Evolutionary conservation across 2,329 filamentous ascomycete genomes (phyloP), one percentile per base, ranked within the genome.

Genomic region (Ceratocystis huliohia): DNA sequence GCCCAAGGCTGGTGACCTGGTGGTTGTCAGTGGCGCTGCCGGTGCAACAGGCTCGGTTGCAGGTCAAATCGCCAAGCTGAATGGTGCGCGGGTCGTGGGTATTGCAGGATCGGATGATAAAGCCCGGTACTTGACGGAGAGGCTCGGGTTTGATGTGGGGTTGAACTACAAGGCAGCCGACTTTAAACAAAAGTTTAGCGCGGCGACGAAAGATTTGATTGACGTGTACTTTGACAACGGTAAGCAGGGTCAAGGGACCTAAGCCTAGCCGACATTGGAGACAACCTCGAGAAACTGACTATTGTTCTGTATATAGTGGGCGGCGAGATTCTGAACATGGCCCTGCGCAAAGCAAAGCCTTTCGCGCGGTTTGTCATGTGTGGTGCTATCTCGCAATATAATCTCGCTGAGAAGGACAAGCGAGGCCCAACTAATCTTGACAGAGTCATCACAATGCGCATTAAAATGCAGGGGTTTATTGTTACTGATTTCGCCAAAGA

Each of bases 1-100:
- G 66, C 83, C 87, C 50, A 84, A 86, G 74, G 74, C 81, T 1
- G 88, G 88, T 3, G 87, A 92, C 69, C 85, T 87, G 3, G 88
- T 93, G 1, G 87, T 92, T 6, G 86, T 93, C 0, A 88, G 84
- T 7, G 88, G 88, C 5, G 89, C 89, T 1, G 89, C 89, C 0
- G 89, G 89, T 1, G 89, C 88, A 0, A 92, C 89, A 0, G 89
- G 89, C 1, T 87, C 82, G 72, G 83, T 92, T 1, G 88, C 84
- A 0, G 88, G 87, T 0, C 89, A 93, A 76, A 89, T 92, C 70
- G 87, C 88, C 20, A 91, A 89, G 78, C 76, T 90, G 65, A 84
- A 85, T 74, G 88, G 87, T 13, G 76, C 76, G 61, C 70, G 79
- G 2, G 83, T 89, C 13, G 74, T 88, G 25, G 87, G 87, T 5